phyloP scores from a whole-genome alignment of 345 rosid genomes.

The Gossypium ekmanianum region DNA sequence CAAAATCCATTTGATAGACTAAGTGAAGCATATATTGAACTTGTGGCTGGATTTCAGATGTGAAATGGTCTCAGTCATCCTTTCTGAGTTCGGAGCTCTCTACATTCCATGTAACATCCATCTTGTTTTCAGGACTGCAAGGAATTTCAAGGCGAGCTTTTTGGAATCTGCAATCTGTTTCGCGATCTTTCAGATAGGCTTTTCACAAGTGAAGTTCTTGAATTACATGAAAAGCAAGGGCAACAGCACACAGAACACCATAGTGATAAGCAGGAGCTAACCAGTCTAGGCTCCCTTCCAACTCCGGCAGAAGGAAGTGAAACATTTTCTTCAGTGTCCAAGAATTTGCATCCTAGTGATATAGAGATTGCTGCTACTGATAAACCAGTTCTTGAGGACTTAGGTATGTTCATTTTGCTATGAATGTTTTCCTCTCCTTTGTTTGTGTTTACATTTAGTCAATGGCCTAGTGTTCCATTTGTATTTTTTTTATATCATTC shows the following conservation, averaged over 20 bases:
- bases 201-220: slow-evolving; percentile 81
- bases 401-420: slow-evolving; percentile 45
- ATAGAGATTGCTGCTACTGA: slow-evolving; percentile 15
- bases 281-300: slow-evolving; percentile 22
- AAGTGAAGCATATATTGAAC: neutral
- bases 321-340: slow-evolving; percentile 15
- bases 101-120: neutral
- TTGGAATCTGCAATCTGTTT: slow-evolving; percentile 88
- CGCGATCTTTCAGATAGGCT: slow-evolving; percentile 86
- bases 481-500: neutral
- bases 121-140: slow-evolving; percentile 71
- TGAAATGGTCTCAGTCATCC: neutral
- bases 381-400: slow-evolving; percentile 47
- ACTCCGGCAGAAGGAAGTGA: slow-evolving; percentile 20
- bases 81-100: neutral
- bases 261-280: slow-evolving; percentile 23
- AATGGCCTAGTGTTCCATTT: neutral
- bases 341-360: slow-evolving; percentile 17
- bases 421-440: neutral
- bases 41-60: neutral
- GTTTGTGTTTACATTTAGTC: neutral
- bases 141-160: slow-evolving; percentile 89
- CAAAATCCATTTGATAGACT: neutral
- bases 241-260: slow-evolving; percentile 21
- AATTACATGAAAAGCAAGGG: slow-evolving; percentile 41